Percentiles rank a stretch among this genome's conserved stretches.
Evolutionary conservation across 73 alveolate species (phyloP).

Genomic region (Diophrys appendiculata): DNA sequence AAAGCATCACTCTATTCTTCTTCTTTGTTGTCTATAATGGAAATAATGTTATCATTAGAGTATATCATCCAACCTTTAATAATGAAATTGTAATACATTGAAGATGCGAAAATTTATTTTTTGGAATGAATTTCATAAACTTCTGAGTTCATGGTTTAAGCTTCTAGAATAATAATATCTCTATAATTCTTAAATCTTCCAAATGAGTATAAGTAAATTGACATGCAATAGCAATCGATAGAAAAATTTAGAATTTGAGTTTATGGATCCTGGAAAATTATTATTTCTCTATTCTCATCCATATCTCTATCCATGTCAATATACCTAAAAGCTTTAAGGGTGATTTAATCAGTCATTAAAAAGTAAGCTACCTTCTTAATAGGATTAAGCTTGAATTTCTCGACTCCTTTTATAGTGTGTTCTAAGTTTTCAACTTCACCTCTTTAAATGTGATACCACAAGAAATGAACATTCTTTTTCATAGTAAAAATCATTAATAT

Average conservation of each 20-base stretch:
- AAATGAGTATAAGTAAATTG: no score
- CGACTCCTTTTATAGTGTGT: background rate
- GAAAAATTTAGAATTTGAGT: no score
- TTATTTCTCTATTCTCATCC: background rate
- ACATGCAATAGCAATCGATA: background rate
- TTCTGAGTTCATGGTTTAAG: background rate
- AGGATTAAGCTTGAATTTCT: background rate
- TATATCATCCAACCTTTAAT: background rate
- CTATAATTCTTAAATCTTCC: background rate
- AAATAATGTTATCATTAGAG: background rate
- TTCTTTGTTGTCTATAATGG: background rate
- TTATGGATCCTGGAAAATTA: background rate
- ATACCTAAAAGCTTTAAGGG: background rate
- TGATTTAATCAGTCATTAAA: background rate
- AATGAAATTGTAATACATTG: background rate
- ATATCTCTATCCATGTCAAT: background rate
- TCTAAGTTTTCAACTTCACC: background rate
- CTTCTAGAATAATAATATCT: background rate
- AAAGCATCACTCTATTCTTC: background rate
- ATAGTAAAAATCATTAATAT: background rate
- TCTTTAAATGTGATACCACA: background rate
- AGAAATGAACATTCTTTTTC: background rate
- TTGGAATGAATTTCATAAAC: background rate
- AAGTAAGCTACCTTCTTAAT: slow-evolving; percentile 1
- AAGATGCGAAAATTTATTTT: background rate